Evolutionary conservation across 345 rosid genomes (phyloP), one percentile per base, ranked within the genome.

Genomic region (Eucalyptus polyanthemos): DNA sequence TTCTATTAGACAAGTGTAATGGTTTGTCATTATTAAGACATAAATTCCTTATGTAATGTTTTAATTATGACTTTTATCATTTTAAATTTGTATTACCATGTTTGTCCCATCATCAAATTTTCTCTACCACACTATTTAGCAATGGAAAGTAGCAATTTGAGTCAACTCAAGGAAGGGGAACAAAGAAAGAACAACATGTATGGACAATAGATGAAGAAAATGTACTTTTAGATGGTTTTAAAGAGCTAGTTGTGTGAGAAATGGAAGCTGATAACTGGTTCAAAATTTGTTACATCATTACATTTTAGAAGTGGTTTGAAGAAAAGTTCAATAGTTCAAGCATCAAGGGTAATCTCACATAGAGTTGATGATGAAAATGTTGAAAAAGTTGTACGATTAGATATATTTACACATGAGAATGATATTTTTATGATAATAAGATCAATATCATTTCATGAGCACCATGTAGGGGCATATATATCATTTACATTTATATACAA

Each of bases 291-390:
- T 56, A 10, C 29, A 56, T 56, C 62, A 4, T 4, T 56, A 9
- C 6, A 0, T 56, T 56, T 22, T 22, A 24, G 62, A 56, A 56
- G 13, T 22, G 27, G 29, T 56, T 56, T 56, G 6, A 56, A 56
- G 62, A 10, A 56, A 56, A 56, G 62, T 56, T 56, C 29, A 22
- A 2, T 56, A 0, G 29, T 56, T 56, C 1, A 0, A 0, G 29
- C 29, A 56, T 56, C 62, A 56, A 24, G 62, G 11, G 25, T 19
- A 53, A 53, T 53, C 24, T 56, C 62, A 56, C 12, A 56, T 56
- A 56, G 13, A 56, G 62, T 9, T 56, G 2, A 56, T 0, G 62
- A 24, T 24, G 29, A 56, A 56, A 56, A 56, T 0, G 0, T 56
- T 56, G 27, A 56, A 56, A 56, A 24, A 10, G 13, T 24, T 56